Conservation (phyloP, 441 rosid genomes). For the Gossypium gossypioides region DNA sequence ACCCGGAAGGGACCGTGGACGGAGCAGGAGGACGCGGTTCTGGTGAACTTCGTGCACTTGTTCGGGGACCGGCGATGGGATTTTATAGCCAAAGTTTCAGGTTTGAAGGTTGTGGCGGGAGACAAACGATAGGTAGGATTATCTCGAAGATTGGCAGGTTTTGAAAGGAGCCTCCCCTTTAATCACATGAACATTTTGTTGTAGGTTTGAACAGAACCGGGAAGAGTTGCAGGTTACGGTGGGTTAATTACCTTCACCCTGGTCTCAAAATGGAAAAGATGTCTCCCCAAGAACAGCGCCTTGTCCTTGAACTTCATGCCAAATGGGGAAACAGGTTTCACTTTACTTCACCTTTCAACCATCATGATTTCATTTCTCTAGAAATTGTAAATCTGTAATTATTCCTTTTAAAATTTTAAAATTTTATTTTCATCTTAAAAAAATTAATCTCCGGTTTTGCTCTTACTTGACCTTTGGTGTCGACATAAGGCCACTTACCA, state of each 20-base stretch:
- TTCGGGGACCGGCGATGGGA: constrained; percentile 99
- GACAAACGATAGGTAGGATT: constrained; percentile 62
- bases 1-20: constrained; percentile 93
- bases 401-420: no score
- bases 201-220: constrained; percentile 98
- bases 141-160: constrained; percentile 37
- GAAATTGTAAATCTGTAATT: no score
- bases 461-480: no score
- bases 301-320: constrained; percentile 78
- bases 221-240: constrained; percentile 94
- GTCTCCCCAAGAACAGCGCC: constrained; percentile 81
- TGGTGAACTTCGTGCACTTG: constrained; percentile 72
- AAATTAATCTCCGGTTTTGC: no score
- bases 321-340: constrained; percentile 94
- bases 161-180: constrained; percentile 46
- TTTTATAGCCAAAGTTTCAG: constrained; percentile 96
- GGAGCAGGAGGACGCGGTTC: constrained; percentile 77
- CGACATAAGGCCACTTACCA: no score
- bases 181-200: constrained; percentile 52
- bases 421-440: no score
- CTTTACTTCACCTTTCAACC: neutral
- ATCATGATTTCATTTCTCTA: no score
- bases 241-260: constrained; percentile 98
- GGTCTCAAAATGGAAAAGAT: constrained; percentile 88
- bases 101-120: constrained; percentile 99